A percentile compares a stretch with the other conserved stretches of the same genome.
Conservation (phyloP, 225 moss, liverwort and hornwort species). For the Ulota crispa region DNA sequence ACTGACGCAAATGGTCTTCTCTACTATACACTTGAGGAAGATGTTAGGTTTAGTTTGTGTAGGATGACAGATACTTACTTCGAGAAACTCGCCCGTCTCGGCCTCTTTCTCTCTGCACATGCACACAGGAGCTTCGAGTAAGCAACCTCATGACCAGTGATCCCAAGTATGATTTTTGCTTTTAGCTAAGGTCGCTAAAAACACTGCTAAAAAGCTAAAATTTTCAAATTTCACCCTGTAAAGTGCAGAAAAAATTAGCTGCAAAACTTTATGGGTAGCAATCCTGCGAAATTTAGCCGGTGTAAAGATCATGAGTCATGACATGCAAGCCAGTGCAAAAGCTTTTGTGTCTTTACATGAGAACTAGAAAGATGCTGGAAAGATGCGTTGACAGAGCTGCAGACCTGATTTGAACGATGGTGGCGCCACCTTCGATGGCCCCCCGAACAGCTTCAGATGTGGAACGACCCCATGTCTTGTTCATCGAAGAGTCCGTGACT, state of each 20-base stretch:
- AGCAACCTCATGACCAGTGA: background rate
- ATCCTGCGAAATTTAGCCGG: no score
- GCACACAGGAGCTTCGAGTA: slow-evolving; percentile 3
- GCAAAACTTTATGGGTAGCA: no score
- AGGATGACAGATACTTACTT: slow-evolving; percentile 40
- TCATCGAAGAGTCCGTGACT: slow-evolving; percentile 91
- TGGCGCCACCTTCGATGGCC: slow-evolving; percentile 94
- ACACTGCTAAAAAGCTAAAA: no score
- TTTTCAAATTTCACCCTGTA: no score
- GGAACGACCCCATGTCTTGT: slow-evolving; percentile 83
- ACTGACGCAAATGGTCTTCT: background rate
- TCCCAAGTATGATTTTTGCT: no score
- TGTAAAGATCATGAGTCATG: no score
- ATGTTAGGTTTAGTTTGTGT: background rate
- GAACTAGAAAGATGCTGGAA: background rate
- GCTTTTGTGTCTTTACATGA: background rate
- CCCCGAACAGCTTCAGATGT: slow-evolving; percentile 84
- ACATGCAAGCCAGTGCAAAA: background rate
- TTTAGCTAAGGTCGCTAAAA: no score
- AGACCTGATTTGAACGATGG: slow-evolving; percentile 93
- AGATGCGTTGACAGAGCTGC: background rate
- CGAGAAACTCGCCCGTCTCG: slow-evolving; percentile 81
- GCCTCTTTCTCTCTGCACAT: slow-evolving; percentile 86
- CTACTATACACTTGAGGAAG: background rate
- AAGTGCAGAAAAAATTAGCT: no score